These are phyloP conservation scores for Syncephalastrum contaminatum DNA, from an alignment of 371 early-diverging fungal genomes.

Conservation along the genomic window DNA sequence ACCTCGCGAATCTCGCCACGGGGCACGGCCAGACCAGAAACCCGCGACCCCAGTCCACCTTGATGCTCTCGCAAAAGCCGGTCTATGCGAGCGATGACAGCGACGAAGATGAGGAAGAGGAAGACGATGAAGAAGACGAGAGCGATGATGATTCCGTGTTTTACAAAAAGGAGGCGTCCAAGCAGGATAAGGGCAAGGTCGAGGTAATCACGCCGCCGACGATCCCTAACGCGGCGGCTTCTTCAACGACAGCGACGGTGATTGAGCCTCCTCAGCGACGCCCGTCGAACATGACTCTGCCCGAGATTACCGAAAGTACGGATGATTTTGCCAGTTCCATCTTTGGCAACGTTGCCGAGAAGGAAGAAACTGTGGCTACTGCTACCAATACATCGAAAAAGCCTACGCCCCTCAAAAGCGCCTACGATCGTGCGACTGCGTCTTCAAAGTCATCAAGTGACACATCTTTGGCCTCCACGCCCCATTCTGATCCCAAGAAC, in stretches of 20 bases:
- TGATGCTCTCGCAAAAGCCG: conserved; percentile 10
- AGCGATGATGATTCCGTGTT: conserved; percentile 30
- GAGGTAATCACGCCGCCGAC: too few species aligned
- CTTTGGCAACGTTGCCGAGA: conserved; percentile 6
- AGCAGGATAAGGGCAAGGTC: too few species aligned
- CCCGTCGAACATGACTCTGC: conserved; percentile 6
- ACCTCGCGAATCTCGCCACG: too few species aligned
- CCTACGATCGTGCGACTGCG: not conserved
- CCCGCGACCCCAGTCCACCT: conserved; percentile 7
- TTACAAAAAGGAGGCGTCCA: not conserved
- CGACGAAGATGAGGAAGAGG: conserved; percentile 31
- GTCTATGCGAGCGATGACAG: conserved; percentile 40
- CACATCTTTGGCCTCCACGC: too few species aligned
- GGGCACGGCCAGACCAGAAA: conserved; percentile 4
- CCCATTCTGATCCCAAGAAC: too few species aligned
- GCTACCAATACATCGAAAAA: too few species aligned
- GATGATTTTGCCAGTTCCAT: conserved; percentile 13
- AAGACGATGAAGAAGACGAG: conserved; percentile 25
- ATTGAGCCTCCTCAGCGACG: conserved; percentile 3
- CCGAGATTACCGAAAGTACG: conserved; percentile 11
- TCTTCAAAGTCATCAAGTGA: not conserved
- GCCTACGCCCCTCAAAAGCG: too few species aligned
- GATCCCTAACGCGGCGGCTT: conserved; percentile 7
- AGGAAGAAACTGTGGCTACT: not conserved
- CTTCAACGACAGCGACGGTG: conserved; percentile 10